Evolutionary conservation across 2,329 filamentous ascomycete genomes (phyloP).

Genomic region (Metarhizium guizhouense): DNA sequence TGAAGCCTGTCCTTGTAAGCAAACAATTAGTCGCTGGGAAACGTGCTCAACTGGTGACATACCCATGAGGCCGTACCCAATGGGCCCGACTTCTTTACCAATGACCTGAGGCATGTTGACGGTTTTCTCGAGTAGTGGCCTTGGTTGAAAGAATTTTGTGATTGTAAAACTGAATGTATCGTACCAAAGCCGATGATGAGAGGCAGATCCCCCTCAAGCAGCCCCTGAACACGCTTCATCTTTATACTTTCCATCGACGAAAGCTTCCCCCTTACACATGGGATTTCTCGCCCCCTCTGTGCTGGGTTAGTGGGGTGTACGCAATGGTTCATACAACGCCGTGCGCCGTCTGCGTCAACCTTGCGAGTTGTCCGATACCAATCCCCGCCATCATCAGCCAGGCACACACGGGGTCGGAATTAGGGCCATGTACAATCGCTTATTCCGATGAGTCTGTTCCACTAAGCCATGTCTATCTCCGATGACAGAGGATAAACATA

Average conservation of each 20-base stretch:
- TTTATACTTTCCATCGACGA: background rate
- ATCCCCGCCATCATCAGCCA: background rate
- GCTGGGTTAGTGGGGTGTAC: background rate
- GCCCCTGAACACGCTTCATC: background rate
- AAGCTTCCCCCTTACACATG: background rate
- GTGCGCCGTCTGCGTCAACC: no score
- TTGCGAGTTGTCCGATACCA: no score
- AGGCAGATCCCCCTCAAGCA: background rate
- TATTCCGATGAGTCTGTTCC: background rate
- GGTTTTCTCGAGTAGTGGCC: no score
- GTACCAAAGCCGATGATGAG: background rate
- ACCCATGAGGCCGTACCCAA: conserved; percentile 49
- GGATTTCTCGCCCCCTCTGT: background rate
- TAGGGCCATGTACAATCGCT: background rate
- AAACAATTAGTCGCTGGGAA: background rate
- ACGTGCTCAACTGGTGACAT: conserved; percentile 11
- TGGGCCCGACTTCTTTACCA: conserved; percentile 36
- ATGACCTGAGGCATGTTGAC: conserved; percentile 9
- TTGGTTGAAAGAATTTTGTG: no score
- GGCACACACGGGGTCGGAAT: background rate
- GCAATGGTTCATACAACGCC: background rate
- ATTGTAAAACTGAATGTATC: background rate
- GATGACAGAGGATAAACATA: background rate
- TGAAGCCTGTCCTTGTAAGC: conserved; percentile 25
- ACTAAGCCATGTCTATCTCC: background rate